A percentile compares a stretch with the other conserved stretches of the same genome.
These are phyloP conservation scores for Botrytis aclada DNA, from an alignment of 2,329 filamentous ascomycete genomes.

Conservation along the genomic window DNA sequence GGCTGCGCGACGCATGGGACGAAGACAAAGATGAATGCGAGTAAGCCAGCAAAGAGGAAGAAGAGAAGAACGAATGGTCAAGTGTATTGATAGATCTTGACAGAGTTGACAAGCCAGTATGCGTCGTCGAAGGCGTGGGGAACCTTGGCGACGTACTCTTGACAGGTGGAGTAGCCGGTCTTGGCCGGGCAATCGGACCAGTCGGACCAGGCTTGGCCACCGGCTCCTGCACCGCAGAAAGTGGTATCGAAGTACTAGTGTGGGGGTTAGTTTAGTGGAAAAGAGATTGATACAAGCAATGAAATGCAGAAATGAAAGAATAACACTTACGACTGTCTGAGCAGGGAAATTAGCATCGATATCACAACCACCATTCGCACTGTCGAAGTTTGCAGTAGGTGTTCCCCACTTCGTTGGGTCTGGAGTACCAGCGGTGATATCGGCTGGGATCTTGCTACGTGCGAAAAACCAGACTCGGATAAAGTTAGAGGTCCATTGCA, in stretches of 20 bases:
- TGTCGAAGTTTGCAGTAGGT: slow-evolving; percentile 60
- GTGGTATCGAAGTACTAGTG: slow-evolving; percentile 63
- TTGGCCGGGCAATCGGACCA: slow-evolving; percentile 48
- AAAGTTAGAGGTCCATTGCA: slow-evolving; percentile 53
- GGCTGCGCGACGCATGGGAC: too few relatives aligned
- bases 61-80: background rate
- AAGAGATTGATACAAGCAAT: too few relatives aligned
- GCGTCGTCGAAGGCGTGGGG: slow-evolving; percentile 67
- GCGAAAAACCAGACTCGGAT: slow-evolving; percentile 54
- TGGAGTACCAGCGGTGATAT: slow-evolving; percentile 59
- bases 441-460: slow-evolving; percentile 68
- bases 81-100: slow-evolving; percentile 57
- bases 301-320: background rate
- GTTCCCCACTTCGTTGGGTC: slow-evolving; percentile 64
- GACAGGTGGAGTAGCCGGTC: slow-evolving; percentile 66
- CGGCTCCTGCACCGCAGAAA: slow-evolving; percentile 86
- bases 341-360: slow-evolving; percentile 66
- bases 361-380: slow-evolving; percentile 55
- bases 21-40: background rate
- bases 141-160: slow-evolving; percentile 68
- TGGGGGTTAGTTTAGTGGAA: background rate
- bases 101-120: slow-evolving; percentile 73
- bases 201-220: slow-evolving; percentile 47
- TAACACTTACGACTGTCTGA: slow-evolving; percentile 61
- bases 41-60: background rate